Base-by-base conservation (phyloP, 2,329 filamentous ascomycete species). In the Apiospora marii region DNA sequence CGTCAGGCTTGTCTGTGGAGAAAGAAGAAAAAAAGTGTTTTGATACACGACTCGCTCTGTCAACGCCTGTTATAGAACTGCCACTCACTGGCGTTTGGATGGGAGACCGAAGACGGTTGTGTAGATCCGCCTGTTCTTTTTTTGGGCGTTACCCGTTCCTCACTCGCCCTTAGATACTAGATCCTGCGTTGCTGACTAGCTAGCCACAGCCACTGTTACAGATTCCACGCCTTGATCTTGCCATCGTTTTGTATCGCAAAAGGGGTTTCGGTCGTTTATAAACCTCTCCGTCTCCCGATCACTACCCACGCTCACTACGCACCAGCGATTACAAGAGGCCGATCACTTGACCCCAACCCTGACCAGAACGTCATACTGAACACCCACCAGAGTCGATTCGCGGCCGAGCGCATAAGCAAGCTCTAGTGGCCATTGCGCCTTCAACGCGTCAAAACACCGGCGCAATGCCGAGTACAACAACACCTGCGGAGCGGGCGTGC, bases 121-220 rank as follows among this genome's bases (percentile, higher is more conserved):
- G 58, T 41, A 64, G 19, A 64, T 64, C 58, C 58, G 58, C 58
- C 41, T 41, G 58, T 64, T 64, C 27, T 64, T n/a, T 49, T 64
- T 41, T 64, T n/a, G 22, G 58, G 58, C 34, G 58, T 64, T 64
- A 64, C 58, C 58, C 34, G 58, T 64, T 37, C 13, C 34, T 41
- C 58, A 24, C 58, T 41, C 58, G 7, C n/a, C 19, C 58, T 41
- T 2, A 13, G 13, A 41, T 64, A 41, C 58, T 64, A 64, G 58
- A 64, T 64, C 34, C 16, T 64, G 34, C 19, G 30, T 64, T 41
- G 58, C 58, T 64, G 58, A 64, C 58, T 64, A 64, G 58, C 19
- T 41, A 64, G 30, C 58, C 41, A 37, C 58, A 64, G 58, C 58
- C 58, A 41, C 34, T 64, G 58, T 64, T 64, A 64, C 58, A 64